phyloP scores from a whole-genome alignment of 352 stramenopile species.

The Phytopythium vexans region DNA sequence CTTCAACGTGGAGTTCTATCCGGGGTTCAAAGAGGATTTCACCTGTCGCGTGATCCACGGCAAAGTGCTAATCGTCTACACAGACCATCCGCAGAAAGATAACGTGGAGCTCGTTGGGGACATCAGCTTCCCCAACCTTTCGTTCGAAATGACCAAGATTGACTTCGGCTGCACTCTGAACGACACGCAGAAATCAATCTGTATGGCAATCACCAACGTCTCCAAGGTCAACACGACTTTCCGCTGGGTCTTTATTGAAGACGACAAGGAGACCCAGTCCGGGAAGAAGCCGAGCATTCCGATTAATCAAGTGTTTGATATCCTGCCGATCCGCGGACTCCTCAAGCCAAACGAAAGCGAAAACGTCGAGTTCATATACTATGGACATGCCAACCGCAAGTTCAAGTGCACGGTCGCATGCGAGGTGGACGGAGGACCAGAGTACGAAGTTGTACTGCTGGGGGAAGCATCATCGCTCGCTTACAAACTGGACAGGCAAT shows the following conservation, averaged over 20 bases:
- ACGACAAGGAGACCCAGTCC: slow-evolving; percentile 70
- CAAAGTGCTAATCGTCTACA: slow-evolving; percentile 83
- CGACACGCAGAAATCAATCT: slow-evolving; percentile 91
- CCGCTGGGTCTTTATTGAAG: slow-evolving; percentile 94
- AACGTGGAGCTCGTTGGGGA: slow-evolving; percentile 85
- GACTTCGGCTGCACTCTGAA: slow-evolving; percentile 96
- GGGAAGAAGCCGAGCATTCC: slow-evolving; percentile 85
- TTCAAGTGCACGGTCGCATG: slow-evolving; percentile 88
- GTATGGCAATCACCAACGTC: slow-evolving; percentile 85
- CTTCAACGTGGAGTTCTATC: slow-evolving; percentile 93
- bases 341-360: slow-evolving; percentile 89
- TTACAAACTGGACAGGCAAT: slow-evolving; percentile 89
- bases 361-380: slow-evolving; percentile 93
- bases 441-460: slow-evolving; percentile 88
- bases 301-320: slow-evolving; percentile 94
- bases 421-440: slow-evolving; percentile 92
- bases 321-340: slow-evolving; percentile 88
- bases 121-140: slow-evolving; percentile 94
- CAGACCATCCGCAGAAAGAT: slow-evolving; percentile 90
- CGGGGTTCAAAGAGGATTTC: slow-evolving; percentile 90
- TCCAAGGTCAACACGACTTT: slow-evolving; percentile 89
- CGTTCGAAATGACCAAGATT: slow-evolving; percentile 88
- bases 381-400: slow-evolving; percentile 90
- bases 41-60: slow-evolving; percentile 84
- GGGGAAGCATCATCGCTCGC: slow-evolving; percentile 91